Evolutionary conservation across 495 filamentous ascomycete genomes (phyloP).

Genomic region (Physcia stellaris): DNA sequence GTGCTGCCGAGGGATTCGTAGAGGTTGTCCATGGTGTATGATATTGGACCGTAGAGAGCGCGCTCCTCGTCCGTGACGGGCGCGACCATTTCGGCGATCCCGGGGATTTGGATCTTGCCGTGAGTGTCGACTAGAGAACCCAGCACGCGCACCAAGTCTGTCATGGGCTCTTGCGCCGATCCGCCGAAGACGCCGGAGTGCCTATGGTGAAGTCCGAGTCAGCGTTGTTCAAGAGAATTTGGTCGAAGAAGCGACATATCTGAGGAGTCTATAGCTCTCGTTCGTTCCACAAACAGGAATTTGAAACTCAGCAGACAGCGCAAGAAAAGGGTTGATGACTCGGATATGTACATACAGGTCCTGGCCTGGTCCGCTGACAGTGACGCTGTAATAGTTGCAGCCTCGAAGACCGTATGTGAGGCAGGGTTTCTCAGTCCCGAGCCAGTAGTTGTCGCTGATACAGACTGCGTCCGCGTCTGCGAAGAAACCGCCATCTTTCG

Average conservation of each 20-base stretch:
- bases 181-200: slow-evolving; percentile 96
- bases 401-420: slow-evolving; percentile 96
- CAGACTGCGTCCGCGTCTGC: slow-evolving; percentile 91
- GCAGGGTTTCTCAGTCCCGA: slow-evolving; percentile 95
- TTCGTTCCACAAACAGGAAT: too few species aligned
- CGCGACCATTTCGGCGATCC: slow-evolving; percentile 81
- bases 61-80: slow-evolving; percentile 79
- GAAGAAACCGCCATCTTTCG: slow-evolving; percentile 63
- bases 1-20: slow-evolving; percentile 79
- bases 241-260: too few species aligned
- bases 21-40: slow-evolving; percentile 89
- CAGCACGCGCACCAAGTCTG: slow-evolving; percentile 73
- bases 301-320: too few species aligned
- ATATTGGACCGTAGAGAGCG: slow-evolving; percentile 67
- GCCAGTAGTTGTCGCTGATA: slow-evolving; percentile 99
- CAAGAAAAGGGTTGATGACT: too few species aligned
- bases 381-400: slow-evolving; percentile 89
- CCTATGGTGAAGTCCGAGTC: too few species aligned
- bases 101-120: slow-evolving; percentile 81
- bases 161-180: slow-evolving; percentile 95
- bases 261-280: too few species aligned
- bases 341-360: too few species aligned
- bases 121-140: slow-evolving; percentile 72
- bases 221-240: too few species aligned
- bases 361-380: slow-evolving; percentile 75